These are phyloP conservation scores for Solanum raphanifolium DNA, from an alignment of 257 asterid genomes.

Conservation along the genomic window DNA sequence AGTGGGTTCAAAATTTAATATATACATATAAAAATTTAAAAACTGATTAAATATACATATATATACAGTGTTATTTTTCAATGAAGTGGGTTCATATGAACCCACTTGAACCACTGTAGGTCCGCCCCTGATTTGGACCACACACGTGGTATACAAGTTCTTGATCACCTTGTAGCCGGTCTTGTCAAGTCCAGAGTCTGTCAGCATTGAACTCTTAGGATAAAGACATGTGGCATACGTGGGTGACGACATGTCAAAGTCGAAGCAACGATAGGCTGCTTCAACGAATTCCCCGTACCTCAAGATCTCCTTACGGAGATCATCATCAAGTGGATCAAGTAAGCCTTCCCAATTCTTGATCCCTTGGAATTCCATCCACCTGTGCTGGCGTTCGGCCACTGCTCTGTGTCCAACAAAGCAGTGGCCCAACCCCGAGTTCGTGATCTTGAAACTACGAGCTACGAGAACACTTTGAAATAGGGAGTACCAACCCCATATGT, in stretches of 20 bases:
- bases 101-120: no score
- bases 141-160: constrained; percentile 64
- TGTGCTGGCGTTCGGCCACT: constrained; percentile 1
- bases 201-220: constrained; percentile 26
- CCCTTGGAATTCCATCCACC: constrained; percentile 86
- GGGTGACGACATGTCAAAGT: constrained; percentile 61
- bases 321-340: constrained; percentile 77
- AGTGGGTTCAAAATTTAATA: no score
- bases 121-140: no score
- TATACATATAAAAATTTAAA: no score
- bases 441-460: neutral
- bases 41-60: no score
- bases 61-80: no score
- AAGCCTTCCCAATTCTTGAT: constrained; percentile 89
- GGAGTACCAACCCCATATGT: neutral
- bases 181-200: constrained; percentile 18
- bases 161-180: constrained; percentile 40
- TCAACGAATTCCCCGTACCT: constrained; percentile 78
- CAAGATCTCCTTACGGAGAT: constrained; percentile 56
- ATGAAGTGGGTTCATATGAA: no score
- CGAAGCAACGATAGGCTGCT: constrained; percentile 64
- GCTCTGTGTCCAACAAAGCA: neutral
- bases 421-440: neutral
- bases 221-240: constrained; percentile 34
- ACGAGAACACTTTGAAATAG: neutral